phyloP scores from a whole-genome alignment of 345 rosid genomes.

The Camelina laxa region DNA sequence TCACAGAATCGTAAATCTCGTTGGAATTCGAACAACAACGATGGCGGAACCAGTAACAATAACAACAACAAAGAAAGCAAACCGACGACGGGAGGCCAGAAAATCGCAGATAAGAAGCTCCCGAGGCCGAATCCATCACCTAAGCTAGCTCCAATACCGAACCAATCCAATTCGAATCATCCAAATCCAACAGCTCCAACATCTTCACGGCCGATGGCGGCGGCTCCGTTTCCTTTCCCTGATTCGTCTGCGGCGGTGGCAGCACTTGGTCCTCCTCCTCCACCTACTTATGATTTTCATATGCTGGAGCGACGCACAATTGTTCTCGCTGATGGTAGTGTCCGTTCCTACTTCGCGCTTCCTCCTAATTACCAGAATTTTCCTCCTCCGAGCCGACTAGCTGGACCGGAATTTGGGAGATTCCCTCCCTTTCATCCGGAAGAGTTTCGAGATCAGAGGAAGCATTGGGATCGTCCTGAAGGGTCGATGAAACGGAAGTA shows the following conservation, averaged over 20 bases:
- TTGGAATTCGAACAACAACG: slow-evolving; percentile 53
- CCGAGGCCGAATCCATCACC: slow-evolving; percentile 50
- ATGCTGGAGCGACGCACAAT: slow-evolving; percentile 93
- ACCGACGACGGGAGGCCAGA: slow-evolving; percentile 35
- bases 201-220: slow-evolving; percentile 34
- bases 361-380: slow-evolving; percentile 89
- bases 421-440: slow-evolving; percentile 51
- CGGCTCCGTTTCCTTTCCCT: slow-evolving; percentile 50
- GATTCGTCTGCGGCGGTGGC: slow-evolving; percentile 53
- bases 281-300: slow-evolving; percentile 87
- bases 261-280: slow-evolving; percentile 70
- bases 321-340: slow-evolving; percentile 84
- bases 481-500: slow-evolving; percentile 65
- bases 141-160: slow-evolving; percentile 37
- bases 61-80: slow-evolving; percentile 29
- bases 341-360: slow-evolving; percentile 92
- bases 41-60: slow-evolving; percentile 38
- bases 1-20: slow-evolving; percentile 63
- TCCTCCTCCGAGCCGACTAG: slow-evolving; percentile 44
- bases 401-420: slow-evolving; percentile 46
- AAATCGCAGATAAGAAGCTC: slow-evolving; percentile 41
- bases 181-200: slow-evolving; percentile 49
- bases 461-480: slow-evolving; percentile 53
- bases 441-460: slow-evolving; percentile 55
- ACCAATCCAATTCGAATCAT: slow-evolving; percentile 45